These are phyloP conservation scores for Cutaneotrichosporon daszewskae DNA, from an alignment of 1,284 basidiomycete species.

Conservation along the genomic window DNA sequence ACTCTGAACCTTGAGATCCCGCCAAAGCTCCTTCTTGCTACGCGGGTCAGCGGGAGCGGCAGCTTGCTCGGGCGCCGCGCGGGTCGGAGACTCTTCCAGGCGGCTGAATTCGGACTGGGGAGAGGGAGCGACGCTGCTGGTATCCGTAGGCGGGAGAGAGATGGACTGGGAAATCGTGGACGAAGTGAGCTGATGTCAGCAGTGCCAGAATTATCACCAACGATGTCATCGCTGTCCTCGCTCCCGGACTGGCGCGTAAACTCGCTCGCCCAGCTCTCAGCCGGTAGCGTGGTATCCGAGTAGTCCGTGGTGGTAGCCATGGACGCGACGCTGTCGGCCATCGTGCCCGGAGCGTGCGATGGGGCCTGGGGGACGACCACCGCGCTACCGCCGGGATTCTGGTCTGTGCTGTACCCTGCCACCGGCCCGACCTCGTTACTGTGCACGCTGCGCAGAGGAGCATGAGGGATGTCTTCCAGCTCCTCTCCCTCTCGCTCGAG, in stretches of 20 bases:
- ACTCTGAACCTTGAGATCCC: conserved; percentile 46
- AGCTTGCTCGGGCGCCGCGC: conserved; percentile 2
- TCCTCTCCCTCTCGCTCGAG: conserved; percentile 7
- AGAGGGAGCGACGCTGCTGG: conserved; percentile 30
- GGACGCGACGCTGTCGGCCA: conserved; percentile 9
- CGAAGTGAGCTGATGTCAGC: conserved; percentile 24
- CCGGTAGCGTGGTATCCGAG: not conserved
- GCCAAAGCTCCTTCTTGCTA: conserved; percentile 46
- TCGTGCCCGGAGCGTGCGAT: conserved; percentile 1
- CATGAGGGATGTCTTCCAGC: too few relatives aligned
- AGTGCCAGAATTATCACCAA: not conserved
- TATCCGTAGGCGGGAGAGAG: conserved; percentile 41
- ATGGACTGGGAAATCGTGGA: conserved; percentile 40
- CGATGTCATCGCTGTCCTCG: conserved; percentile 13
- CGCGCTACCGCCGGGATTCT: not conserved
- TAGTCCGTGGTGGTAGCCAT: conserved; percentile 5
- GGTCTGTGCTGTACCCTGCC: conserved; percentile 2
- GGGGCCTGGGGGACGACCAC: not conserved
- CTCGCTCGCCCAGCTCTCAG: conserved; percentile 37
- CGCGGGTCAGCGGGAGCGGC: conserved; percentile 5
- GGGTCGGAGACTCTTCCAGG: conserved; percentile 24
- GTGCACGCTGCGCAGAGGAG: too few relatives aligned
- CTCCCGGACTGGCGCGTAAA: conserved; percentile 13
- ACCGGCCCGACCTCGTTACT: not conserved
- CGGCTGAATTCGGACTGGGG: conserved; percentile 26